Base-by-base conservation (phyloP, 2,329 filamentous ascomycete genomes). In the Cordyceps farinosa region DNA sequence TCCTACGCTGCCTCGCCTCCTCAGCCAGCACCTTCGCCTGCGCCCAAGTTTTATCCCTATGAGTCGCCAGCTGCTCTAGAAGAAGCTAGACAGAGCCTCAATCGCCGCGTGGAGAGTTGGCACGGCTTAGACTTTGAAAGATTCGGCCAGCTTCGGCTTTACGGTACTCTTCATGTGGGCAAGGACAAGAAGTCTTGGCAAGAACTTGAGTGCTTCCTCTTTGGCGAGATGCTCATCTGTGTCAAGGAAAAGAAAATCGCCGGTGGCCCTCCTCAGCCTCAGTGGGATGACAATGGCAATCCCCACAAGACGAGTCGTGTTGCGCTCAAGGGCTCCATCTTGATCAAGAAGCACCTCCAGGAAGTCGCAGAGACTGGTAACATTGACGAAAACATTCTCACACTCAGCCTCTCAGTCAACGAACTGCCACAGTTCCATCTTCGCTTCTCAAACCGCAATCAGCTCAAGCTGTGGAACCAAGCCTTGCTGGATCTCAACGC, bases 161-260 rank as follows among this genome's bases (percentile, higher is more conserved):
- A 97, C 71, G 94, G 92, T 34, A 93, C 90, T 2, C 86, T 99
- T 63, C 88, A 91, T 60, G 95, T 99, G 29, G 95, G 95, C 69
- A 99, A 99, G 77, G 95, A 99, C 76, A 92, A 92, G 68, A 84
- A 94, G 67, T 93, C 93, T 7, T 99, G 95, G 95, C 95, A 99
- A 79, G 95, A 98, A 74, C 79, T 99, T 62, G 93, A 99, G 75
- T 99, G 95, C 75, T 99, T 92, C 74, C 84, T 99, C 36, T 99
- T 99, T 73, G 91, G 90, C 5, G 95, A 99, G 78, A 99, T 99
- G 95, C 89, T 99, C 70, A 99, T 99, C 67, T 99, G 95, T 73
- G 92, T 99, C 65, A 99, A 98, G 77, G 95, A 98, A 78, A 98
- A 97, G 84, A 97, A 93, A 78, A 76, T 59, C 82, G 9, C 74